Percentiles rank a stretch among this genome's conserved stretches.
phyloP scores from a whole-genome alignment of 2,329 filamentous ascomycete species.

The Fusarium sp. region DNA sequence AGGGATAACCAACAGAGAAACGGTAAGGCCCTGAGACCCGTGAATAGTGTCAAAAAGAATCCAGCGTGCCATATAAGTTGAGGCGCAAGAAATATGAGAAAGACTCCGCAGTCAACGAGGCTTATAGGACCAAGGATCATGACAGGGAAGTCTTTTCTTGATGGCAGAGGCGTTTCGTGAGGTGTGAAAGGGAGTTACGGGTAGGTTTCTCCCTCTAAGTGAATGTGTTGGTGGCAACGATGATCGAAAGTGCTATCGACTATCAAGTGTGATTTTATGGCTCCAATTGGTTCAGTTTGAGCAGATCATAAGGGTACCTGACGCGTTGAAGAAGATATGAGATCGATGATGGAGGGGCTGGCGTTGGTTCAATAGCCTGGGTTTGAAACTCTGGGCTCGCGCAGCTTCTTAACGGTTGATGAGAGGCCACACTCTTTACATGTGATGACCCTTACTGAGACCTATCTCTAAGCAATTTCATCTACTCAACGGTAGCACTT shows the following conservation, averaged over 20 bases:
- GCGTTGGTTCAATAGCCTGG: constrained; percentile 1
- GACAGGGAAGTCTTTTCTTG: constrained; percentile 33
- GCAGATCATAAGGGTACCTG: constrained; percentile 20
- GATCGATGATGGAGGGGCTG: constrained; percentile 41
- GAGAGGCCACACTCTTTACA: constrained; percentile 10
- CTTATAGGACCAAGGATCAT: constrained; percentile 83
- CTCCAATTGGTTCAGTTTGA: constrained; percentile 9
- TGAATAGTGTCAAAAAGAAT: constrained; percentile 66
- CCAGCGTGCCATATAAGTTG: constrained; percentile 78
- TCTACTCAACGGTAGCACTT: neutral
- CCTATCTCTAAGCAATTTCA: neutral
- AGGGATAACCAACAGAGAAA: constrained; percentile 69
- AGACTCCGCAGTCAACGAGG: constrained; percentile 80
- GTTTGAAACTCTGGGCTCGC: neutral
- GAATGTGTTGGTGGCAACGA: neutral
- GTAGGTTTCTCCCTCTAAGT: neutral
- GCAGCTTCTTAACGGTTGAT: constrained; percentile 4
- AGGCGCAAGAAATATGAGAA: constrained; percentile 76
- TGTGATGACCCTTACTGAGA: constrained; percentile 19
- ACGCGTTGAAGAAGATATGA: constrained; percentile 27
- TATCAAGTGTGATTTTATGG: neutral
- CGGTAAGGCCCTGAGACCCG: constrained; percentile 72
- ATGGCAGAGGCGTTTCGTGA: constrained; percentile 17
- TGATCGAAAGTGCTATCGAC: neutral
- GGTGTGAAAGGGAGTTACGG: constrained; percentile 4